Percentiles rank a stretch among this genome's conserved stretches.
These are phyloP conservation scores for Plasmodium adleri DNA, from an alignment of 169 alveolate genomes.

Conservation along the genomic window DNA sequence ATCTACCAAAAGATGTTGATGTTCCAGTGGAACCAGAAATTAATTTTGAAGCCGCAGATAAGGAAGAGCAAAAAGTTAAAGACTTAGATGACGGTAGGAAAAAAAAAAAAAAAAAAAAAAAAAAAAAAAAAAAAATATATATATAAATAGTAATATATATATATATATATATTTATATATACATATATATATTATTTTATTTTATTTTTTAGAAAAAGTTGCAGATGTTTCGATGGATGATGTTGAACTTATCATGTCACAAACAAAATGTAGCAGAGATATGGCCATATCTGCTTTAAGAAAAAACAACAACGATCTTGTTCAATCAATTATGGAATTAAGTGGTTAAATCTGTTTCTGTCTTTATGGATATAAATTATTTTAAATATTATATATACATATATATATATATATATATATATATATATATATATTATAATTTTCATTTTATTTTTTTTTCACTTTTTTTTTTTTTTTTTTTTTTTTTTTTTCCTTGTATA, in stretches of 20 bases:
- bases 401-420: too few relatives aligned
- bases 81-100: conserved; percentile 80
- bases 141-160: neutral
- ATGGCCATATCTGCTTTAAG: conserved; percentile 91
- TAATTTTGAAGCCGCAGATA: conserved; percentile 44
- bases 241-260: conserved; percentile 92
- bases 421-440: too few relatives aligned
- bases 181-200: neutral
- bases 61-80: conserved; percentile 78
- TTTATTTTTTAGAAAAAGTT: conserved; percentile 80
- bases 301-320: conserved; percentile 91
- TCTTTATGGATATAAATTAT: too few relatives aligned
- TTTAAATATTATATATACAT: too few relatives aligned
- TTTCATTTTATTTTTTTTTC: too few relatives aligned
- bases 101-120: too few relatives aligned
- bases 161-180: neutral
- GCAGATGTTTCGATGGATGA: conserved; percentile 80
- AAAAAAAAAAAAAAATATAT: neutral
- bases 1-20: conserved; percentile 9
- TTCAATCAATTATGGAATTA: conserved; percentile 91
- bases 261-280: conserved; percentile 91
- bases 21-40: conserved; percentile 78
- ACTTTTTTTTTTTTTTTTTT: too few relatives aligned
- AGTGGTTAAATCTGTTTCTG: conserved; percentile 24
- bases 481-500: too few relatives aligned